Evolutionary conservation across 495 filamentous ascomycete species (phyloP).

Genomic region (Penicillium coprophilum): DNA sequence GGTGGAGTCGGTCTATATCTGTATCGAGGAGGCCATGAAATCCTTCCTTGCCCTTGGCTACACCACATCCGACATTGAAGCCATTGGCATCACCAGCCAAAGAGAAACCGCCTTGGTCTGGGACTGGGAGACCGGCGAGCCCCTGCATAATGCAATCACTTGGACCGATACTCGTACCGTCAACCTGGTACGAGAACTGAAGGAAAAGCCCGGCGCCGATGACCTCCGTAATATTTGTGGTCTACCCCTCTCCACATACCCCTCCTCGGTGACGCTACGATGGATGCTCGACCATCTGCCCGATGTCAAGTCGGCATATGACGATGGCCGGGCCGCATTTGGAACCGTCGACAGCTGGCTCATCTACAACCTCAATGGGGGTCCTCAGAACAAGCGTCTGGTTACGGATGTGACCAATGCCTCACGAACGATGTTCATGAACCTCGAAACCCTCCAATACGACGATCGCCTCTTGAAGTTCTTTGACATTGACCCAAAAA

Average conservation of each 20-base stretch:
- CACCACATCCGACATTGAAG: slow-evolving; percentile 69
- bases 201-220: slow-evolving; percentile 62
- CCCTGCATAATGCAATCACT: slow-evolving; percentile 85
- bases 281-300: slow-evolving; percentile 80
- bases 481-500: slow-evolving; percentile 74
- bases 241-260: slow-evolving; percentile 89
- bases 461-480: slow-evolving; percentile 79
- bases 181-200: slow-evolving; percentile 77
- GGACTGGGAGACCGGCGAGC: slow-evolving; percentile 83
- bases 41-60: slow-evolving; percentile 71
- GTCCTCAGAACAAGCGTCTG: slow-evolving; percentile 63
- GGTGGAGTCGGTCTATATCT: slow-evolving; percentile 73
- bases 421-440: slow-evolving; percentile 95
- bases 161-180: slow-evolving; percentile 92
- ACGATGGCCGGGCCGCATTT: slow-evolving; percentile 77
- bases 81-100: slow-evolving; percentile 92
- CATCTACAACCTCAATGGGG: slow-evolving; percentile 86
- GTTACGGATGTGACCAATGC: slow-evolving; percentile 94
- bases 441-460: slow-evolving; percentile 82
- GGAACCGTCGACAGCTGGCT: slow-evolving; percentile 96
- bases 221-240: slow-evolving; percentile 74
- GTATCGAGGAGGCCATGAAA: slow-evolving; percentile 79
- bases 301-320: slow-evolving; percentile 72
- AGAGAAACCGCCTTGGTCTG: slow-evolving; percentile 91
- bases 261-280: slow-evolving; percentile 82